A percentile compares a stretch with the other conserved stretches of the same genome.
Conservation (phyloP, 192 early-diverging fungal genomes). For the Funneliformis mosseae region DNA sequence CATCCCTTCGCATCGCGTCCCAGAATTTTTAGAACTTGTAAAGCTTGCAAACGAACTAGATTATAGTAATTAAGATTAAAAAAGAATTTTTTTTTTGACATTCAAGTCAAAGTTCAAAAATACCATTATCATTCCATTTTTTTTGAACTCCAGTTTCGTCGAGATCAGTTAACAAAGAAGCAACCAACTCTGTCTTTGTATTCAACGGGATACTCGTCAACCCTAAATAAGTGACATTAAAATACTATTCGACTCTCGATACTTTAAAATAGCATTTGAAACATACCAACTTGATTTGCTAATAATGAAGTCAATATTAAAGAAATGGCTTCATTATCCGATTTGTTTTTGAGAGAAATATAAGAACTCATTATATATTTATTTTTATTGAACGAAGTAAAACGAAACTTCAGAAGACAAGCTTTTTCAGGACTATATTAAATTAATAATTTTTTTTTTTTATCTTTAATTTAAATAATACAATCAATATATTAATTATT, state of each 20-base stretch:
- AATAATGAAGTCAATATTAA: background rate
- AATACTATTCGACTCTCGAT: background rate
- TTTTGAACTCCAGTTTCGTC: constrained; percentile 23
- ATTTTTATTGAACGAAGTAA: background rate
- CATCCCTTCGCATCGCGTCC: constrained; percentile 60
- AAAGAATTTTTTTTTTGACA: background rate
- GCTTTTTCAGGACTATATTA: too few relatives aligned
- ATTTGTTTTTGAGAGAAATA: constrained; percentile 8
- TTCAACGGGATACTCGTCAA: background rate
- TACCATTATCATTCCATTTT: constrained; percentile 26
- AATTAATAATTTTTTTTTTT: too few relatives aligned
- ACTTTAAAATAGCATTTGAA: background rate
- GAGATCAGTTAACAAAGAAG: constrained; percentile 18
- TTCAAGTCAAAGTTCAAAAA: background rate
- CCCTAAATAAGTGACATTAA: background rate
- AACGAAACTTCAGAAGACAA: too few relatives aligned
- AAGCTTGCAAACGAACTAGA: constrained; percentile 51
- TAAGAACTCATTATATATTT: constrained; percentile 21
- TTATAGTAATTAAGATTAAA: background rate
- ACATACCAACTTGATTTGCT: constrained; percentile 4
- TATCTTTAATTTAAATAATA: too few relatives aligned
- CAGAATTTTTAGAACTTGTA: constrained; percentile 62
- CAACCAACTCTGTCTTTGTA: constrained; percentile 6
- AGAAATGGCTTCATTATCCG: constrained; percentile 7
- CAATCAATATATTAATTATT: too few relatives aligned